phyloP scores from a whole-genome alignment of 2,329 filamentous ascomycete genomes.

The Chaetomiaceae sp. region DNA sequence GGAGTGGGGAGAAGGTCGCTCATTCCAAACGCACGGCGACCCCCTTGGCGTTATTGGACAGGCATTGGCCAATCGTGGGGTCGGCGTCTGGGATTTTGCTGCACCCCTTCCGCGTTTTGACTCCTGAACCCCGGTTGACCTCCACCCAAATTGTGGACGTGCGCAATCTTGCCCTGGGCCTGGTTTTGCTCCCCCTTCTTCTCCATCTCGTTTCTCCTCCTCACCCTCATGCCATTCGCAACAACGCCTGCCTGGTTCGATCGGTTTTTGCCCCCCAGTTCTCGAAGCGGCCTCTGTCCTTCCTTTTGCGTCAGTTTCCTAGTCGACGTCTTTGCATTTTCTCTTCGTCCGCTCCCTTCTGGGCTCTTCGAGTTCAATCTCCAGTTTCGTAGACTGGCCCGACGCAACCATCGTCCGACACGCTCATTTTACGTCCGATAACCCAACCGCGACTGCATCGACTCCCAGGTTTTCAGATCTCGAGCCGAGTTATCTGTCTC shows the following conservation, averaged over 20 bases:
- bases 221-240: conserved; percentile 10
- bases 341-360: conserved; percentile 24
- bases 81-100: conserved; percentile 16
- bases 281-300: conserved; percentile 2
- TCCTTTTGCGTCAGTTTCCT: conserved; percentile 5
- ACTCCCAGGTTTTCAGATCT: too few relatives aligned
- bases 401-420: conserved; percentile 17
- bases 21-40: neutral
- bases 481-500: too few relatives aligned
- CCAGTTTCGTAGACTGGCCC: too few relatives aligned
- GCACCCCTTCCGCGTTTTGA: conserved; percentile 19
- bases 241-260: neutral
- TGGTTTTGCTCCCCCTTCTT: neutral
- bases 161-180: conserved; percentile 21
- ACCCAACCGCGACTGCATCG: too few relatives aligned
- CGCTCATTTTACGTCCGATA: conserved; percentile 1
- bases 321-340: conserved; percentile 9
- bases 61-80: conserved; percentile 19
- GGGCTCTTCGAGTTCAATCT: neutral
- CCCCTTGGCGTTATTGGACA: conserved; percentile 17
- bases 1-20: conserved; percentile 13
- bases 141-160: conserved; percentile 19
- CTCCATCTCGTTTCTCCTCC: conserved; percentile 8
- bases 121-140: conserved; percentile 16
- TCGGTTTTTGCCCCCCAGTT: neutral